Base-by-base conservation (phyloP, 331 rosid genomes). In the Arachis monticola region DNA sequence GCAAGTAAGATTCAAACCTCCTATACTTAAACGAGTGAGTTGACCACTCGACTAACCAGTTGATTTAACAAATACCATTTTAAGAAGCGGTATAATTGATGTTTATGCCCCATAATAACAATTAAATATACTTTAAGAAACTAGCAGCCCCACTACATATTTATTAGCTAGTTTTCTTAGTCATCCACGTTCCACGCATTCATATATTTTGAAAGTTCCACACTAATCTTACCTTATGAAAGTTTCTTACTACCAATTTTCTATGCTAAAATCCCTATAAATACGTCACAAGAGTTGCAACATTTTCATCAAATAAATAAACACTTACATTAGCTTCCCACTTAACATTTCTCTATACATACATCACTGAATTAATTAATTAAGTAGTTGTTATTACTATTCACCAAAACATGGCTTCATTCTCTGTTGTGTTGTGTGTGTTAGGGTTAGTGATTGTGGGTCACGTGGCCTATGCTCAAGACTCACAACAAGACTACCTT, bases 401-500 rank as follows among this genome's bases (percentile, higher is more conserved):
- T 10, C 44, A 45, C 14, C 52, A 68, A 64, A 46, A 53, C 3
- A 80, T 81, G 84, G 14, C 45, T 47, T 45, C 69, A 63, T 7
- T 71, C 42, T 66, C 60, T 9, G 10, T 70, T 48, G 10, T 46
- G 8, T 9, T 60, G 13, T 76, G 38, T 59, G n/a, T 71, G 0
- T 47, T 81, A 22, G 58, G 56, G 22, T 56, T 65, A 7, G 64
- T 72, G 63, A 56, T 72, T 0, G 31, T 77, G 7, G 46, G 65
- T 22, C 9, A 57, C 1, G 48, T 70, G 10, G 60, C 75, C 30
- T 10, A 32, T 9, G 82, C 75, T 5, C 83, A 70, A 47, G 71
- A 65, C 69, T 46, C 86, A 11, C 70, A 8, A 0, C 47, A 12
- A 64, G 90, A 82, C 56, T 91, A 73, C 48, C 11, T 91, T 0